A percentile compares a stretch with the other conserved stretches of the same genome.
These are phyloP conservation scores for Xerocomus amazonicus DNA, from an alignment of 1,284 basidiomycete species.

Conservation along the genomic window DNA sequence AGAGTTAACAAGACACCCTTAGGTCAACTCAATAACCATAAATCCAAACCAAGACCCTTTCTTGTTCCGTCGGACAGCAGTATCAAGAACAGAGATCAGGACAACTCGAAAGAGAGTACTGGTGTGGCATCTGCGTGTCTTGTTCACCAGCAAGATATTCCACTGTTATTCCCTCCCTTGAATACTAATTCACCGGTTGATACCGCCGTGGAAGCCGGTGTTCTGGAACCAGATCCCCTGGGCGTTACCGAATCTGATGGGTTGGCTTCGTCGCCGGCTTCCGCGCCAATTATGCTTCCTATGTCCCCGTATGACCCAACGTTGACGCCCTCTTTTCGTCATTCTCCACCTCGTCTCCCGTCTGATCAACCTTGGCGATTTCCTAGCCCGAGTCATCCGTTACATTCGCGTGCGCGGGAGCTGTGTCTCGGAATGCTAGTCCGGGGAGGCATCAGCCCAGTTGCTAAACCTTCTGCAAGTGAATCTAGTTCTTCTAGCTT, in stretches of 20 bases:
- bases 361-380: conserved; percentile 76
- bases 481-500: conserved; percentile 33
- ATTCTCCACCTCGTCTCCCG: conserved; percentile 65
- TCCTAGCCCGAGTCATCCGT: conserved; percentile 66
- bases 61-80: conserved; percentile 20
- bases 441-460: conserved; percentile 40
- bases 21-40: conserved; percentile 16
- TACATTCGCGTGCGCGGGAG: conserved; percentile 59
- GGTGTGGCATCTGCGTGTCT: conserved; percentile 6
- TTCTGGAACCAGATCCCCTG: not conserved
- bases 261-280: conserved; percentile 18
- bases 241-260: conserved; percentile 8
- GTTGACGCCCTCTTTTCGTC: conserved; percentile 67
- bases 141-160: conserved; percentile 16
- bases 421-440: conserved; percentile 61
- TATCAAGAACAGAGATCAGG: conserved; percentile 11
- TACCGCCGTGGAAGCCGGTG: conserved; percentile 1
- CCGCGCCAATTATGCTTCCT: conserved; percentile 38
- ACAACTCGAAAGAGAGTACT: conserved; percentile 11
- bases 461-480: conserved; percentile 25
- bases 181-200: conserved; percentile 3
- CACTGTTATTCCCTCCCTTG: conserved; percentile 12
- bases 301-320: conserved; percentile 70
- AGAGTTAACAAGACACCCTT: conserved; percentile 24
- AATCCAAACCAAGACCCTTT: conserved; percentile 21